Evolutionary conservation across 2,329 filamentous ascomycete species (phyloP).

Genomic region (Penicillium nordicum): DNA sequence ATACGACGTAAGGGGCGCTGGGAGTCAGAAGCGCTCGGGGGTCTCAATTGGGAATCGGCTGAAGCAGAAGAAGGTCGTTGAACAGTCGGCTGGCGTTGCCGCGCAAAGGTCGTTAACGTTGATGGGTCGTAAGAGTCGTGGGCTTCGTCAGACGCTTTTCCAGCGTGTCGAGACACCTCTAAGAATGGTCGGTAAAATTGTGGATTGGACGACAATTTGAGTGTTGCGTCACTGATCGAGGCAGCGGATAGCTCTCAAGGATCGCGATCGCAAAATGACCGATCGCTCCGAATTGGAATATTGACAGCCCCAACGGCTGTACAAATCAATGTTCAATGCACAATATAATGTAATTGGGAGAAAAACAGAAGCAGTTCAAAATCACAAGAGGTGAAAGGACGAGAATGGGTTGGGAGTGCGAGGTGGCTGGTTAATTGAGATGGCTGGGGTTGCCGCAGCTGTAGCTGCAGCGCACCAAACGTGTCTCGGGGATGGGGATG

Average conservation of each 20-base stretch:
- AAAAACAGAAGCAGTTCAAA: neutral
- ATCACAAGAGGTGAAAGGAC: slow-evolving; percentile 11
- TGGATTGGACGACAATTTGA: slow-evolving; percentile 37
- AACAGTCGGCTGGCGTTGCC: slow-evolving; percentile 47
- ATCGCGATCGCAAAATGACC: slow-evolving; percentile 15
- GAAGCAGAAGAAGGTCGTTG: slow-evolving; percentile 45
- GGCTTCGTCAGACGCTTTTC: slow-evolving; percentile 49
- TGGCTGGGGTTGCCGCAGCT: slow-evolving; percentile 36
- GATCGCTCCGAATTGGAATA: neutral
- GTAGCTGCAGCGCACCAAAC: slow-evolving; percentile 23
- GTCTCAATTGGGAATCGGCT: slow-evolving; percentile 39
- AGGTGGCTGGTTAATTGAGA: slow-evolving; percentile 42
- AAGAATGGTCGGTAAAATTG: slow-evolving; percentile 24
- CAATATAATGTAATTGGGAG: slow-evolving; percentile 5
- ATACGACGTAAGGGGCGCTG: slow-evolving; percentile 51
- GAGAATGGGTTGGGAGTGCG: slow-evolving; percentile 12
- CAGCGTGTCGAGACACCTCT: slow-evolving; percentile 45
- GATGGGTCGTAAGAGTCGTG: slow-evolving; percentile 53
- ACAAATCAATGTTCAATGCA: slow-evolving; percentile 2
- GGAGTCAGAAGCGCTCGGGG: slow-evolving; percentile 53
- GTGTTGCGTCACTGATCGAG: slow-evolving; percentile 16
- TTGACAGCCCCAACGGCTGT: slow-evolving; percentile 4
- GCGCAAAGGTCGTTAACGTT: slow-evolving; percentile 43
- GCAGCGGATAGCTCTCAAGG: slow-evolving; percentile 11
- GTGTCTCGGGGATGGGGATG: slow-evolving; percentile 15